Evolutionary conservation across 331 rosid genomes (phyloP).

Genomic region (Acacia pycnantha): DNA sequence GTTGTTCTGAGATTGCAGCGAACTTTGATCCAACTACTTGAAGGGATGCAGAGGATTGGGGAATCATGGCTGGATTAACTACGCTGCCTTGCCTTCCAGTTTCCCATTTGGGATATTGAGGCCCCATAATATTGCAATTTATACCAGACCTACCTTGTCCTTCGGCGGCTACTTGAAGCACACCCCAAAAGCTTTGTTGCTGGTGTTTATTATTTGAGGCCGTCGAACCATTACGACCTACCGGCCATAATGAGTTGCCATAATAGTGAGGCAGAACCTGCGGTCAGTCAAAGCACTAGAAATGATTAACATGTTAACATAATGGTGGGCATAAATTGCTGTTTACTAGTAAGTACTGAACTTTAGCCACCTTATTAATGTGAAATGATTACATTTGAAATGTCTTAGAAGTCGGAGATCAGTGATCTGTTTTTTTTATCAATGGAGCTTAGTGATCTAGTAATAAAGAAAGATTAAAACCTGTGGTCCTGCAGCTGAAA

Average conservation of each 20-base stretch:
- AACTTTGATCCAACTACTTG: slow-evolving; percentile 48
- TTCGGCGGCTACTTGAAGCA: slow-evolving; percentile 43
- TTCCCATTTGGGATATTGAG: slow-evolving; percentile 54
- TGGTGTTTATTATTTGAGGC: slow-evolving; percentile 43
- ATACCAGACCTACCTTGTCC: slow-evolving; percentile 38
- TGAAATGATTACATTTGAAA: neutral
- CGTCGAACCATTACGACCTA: slow-evolving; percentile 37
- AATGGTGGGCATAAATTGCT: neutral
- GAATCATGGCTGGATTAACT: slow-evolving; percentile 28
- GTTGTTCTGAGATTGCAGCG: slow-evolving; percentile 37
- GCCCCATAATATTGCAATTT: slow-evolving; percentile 28
- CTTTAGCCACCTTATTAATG: neutral
- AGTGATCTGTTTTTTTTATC: neutral
- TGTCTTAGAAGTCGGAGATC: neutral
- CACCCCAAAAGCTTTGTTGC: slow-evolving; percentile 49
- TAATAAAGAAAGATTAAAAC: slow-evolving; percentile 34
- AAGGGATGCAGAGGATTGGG: slow-evolving; percentile 42
- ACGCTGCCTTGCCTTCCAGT: slow-evolving; percentile 44
- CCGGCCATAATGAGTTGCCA: slow-evolving; percentile 32
- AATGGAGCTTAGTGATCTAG: slow-evolving; percentile 22
- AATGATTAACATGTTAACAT: neutral
- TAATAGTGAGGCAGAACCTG: slow-evolving; percentile 52
- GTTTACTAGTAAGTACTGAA: too few species aligned
- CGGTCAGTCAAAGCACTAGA: slow-evolving; percentile 26
- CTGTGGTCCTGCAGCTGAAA: slow-evolving; percentile 52